Conservation (phyloP, 352 stramenopile species). For the Pythium aristosporum region DNA sequence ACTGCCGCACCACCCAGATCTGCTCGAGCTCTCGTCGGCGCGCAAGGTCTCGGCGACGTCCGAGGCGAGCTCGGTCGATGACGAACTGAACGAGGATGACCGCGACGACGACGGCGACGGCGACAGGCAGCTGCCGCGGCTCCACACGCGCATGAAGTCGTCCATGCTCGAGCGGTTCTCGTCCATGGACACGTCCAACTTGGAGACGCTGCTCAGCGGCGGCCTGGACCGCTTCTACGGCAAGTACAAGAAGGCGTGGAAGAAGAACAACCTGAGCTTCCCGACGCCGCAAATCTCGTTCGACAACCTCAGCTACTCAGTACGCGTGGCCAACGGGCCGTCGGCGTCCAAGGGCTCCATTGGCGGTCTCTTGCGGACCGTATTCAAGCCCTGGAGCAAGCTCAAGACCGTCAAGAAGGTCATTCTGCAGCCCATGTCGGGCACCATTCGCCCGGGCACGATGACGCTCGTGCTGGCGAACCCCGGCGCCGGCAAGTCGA, state of each 20-base stretch:
- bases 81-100: constrained; percentile 3
- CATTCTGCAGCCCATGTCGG: constrained; percentile 65
- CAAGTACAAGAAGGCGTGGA: constrained; percentile 42
- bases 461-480: constrained; percentile 69
- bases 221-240: constrained; percentile 55
- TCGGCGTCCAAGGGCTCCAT: constrained; percentile 20
- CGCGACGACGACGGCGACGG: background rate
- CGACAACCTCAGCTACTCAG: constrained; percentile 49
- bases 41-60: constrained; percentile 19
- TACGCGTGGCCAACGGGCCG: constrained; percentile 31
- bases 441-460: constrained; percentile 56
- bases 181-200: constrained; percentile 43
- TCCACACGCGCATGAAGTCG: constrained; percentile 24
- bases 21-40: constrained; percentile 18
- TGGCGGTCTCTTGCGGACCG: constrained; percentile 18
- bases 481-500: constrained; percentile 62
- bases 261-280: constrained; percentile 52
- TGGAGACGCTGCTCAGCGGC: constrained; percentile 55
- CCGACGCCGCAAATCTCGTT: constrained; percentile 60
- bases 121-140: constrained; percentile 5
- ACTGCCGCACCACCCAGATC: background rate
- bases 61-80: constrained; percentile 15
- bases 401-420: constrained; percentile 33
- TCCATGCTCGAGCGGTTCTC: constrained; percentile 31
- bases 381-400: constrained; percentile 32